A percentile compares a stretch with the other conserved stretches of the same genome.
These are phyloP conservation scores for Gonium pectorale DNA, from an alignment of 139 green algal genomes.

Conservation along the genomic window DNA sequence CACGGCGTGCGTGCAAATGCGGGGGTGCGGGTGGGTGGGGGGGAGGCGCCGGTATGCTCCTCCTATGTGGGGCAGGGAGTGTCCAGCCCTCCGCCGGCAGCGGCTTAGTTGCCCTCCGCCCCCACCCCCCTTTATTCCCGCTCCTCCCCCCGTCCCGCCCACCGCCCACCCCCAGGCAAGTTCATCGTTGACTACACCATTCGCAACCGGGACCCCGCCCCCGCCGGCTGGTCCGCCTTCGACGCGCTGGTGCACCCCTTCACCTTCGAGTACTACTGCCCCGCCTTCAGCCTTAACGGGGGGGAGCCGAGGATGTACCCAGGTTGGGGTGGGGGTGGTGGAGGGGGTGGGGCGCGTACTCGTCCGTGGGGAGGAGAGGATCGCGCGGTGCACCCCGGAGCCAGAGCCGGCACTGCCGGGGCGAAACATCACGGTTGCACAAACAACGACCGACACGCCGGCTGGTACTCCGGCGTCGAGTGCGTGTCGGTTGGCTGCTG, in stretches of 20 bases:
- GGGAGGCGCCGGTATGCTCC: background rate
- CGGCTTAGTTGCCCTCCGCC: no score
- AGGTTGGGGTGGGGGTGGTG: background rate
- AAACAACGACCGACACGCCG: no score
- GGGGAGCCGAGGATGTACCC: background rate
- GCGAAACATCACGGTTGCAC: no score
- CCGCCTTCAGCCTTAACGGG: constrained; percentile 32
- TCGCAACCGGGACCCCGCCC: background rate
- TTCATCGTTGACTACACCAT: constrained; percentile 47
- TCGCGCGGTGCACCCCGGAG: no score
- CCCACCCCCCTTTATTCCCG: background rate
- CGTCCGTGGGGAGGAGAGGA: no score
- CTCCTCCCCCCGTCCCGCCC: background rate
- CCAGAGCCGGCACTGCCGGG: no score
- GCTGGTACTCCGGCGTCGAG: no score
- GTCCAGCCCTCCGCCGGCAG: no score
- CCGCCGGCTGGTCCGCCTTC: constrained; percentile 18
- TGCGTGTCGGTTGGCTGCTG: no score
- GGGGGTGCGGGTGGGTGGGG: background rate
- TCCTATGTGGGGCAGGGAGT: no score
- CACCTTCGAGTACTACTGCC: constrained; percentile 42
- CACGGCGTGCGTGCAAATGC: no score
- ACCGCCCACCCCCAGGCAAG: constrained; percentile 14
- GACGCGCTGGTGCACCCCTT: constrained; percentile 36
- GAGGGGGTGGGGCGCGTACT: background rate